phyloP scores from a whole-genome alignment of 1,139 yeast genomes.

The Lodderomyces margitis region DNA sequence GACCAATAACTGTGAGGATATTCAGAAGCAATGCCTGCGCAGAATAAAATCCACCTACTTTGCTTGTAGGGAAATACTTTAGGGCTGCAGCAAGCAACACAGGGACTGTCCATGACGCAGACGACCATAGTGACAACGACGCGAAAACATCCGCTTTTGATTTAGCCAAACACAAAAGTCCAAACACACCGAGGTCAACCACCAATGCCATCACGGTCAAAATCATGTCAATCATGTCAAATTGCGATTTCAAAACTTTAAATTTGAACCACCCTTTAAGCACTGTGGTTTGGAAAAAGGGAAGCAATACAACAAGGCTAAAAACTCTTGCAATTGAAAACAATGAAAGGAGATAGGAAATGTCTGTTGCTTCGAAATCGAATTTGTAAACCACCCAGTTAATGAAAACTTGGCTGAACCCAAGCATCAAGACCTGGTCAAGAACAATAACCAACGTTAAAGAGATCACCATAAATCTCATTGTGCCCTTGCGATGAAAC shows the following conservation, averaged over 20 bases:
- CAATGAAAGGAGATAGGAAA: slow-evolving; percentile 58
- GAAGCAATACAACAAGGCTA: slow-evolving; percentile 31
- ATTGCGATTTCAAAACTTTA: slow-evolving; percentile 33
- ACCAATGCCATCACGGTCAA: slow-evolving; percentile 23
- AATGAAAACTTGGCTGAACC: slow-evolving; percentile 39
- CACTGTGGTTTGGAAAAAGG: slow-evolving; percentile 29
- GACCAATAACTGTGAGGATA: slow-evolving; percentile 24
- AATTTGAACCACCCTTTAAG: slow-evolving; percentile 29
- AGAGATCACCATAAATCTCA: slow-evolving; percentile 36
- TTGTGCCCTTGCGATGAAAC: slow-evolving; percentile 14
- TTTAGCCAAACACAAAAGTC: slow-evolving; percentile 21
- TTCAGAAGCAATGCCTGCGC: slow-evolving; percentile 36
- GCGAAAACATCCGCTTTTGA: slow-evolving; percentile 19
- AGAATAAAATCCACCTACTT: slow-evolving; percentile 22
- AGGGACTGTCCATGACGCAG: slow-evolving; percentile 42
- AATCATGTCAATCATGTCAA: slow-evolving; percentile 57
- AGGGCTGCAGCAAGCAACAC: slow-evolving; percentile 33
- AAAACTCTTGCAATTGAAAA: slow-evolving; percentile 44
- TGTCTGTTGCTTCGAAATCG: slow-evolving; percentile 55
- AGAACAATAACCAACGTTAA: slow-evolving; percentile 41
- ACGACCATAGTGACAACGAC: slow-evolving; percentile 33
- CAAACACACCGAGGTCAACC: slow-evolving; percentile 42
- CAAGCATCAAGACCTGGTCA: slow-evolving; percentile 31
- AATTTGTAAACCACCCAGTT: slow-evolving; percentile 59
- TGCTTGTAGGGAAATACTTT: slow-evolving; percentile 38